Percentiles rank a stretch among this genome's conserved stretches.
These are phyloP conservation scores for Tausonia pullulans DNA, from an alignment of 1,284 basidiomycete genomes.

Conservation along the genomic window DNA sequence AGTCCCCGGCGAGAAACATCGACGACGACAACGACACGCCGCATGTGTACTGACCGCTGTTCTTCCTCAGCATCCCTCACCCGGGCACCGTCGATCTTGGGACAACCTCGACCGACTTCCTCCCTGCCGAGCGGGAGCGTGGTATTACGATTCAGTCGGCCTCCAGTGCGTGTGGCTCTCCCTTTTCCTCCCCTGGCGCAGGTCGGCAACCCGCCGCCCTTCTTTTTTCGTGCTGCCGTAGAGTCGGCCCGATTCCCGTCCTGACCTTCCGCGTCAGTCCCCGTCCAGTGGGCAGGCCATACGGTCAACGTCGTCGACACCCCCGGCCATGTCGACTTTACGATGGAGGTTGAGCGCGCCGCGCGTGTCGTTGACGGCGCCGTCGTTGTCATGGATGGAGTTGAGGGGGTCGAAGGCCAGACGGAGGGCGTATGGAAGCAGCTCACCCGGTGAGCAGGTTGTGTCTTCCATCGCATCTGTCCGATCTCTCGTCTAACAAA, in stretches of 20 bases:
- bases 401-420: constrained; percentile 82
- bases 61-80: constrained; percentile 44
- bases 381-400: constrained; percentile 74
- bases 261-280: constrained; percentile 34
- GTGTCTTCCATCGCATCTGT: no score
- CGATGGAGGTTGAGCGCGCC: constrained; percentile 87
- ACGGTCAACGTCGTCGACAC: constrained; percentile 80
- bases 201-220: no score
- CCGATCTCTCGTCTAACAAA: no score
- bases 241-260: no score
- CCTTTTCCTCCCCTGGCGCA: no score
- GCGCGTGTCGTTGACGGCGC: constrained; percentile 81
- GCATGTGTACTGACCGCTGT: neutral
- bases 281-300: constrained; percentile 75
- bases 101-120: constrained; percentile 80
- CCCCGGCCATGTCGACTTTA: constrained; percentile 85
- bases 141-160: constrained; percentile 88
- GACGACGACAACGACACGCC: no score
- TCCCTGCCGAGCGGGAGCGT: constrained; percentile 75
- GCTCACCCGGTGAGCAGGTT: constrained; percentile 53
- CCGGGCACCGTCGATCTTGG: constrained; percentile 78
- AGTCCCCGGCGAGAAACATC: neutral
- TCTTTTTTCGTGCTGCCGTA: no score
- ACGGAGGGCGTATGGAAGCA: constrained; percentile 81
- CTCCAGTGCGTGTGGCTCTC: constrained; percentile 38